Base-by-base conservation (phyloP, 345 rosid genomes). In the Pistacia atlantica region DNA sequence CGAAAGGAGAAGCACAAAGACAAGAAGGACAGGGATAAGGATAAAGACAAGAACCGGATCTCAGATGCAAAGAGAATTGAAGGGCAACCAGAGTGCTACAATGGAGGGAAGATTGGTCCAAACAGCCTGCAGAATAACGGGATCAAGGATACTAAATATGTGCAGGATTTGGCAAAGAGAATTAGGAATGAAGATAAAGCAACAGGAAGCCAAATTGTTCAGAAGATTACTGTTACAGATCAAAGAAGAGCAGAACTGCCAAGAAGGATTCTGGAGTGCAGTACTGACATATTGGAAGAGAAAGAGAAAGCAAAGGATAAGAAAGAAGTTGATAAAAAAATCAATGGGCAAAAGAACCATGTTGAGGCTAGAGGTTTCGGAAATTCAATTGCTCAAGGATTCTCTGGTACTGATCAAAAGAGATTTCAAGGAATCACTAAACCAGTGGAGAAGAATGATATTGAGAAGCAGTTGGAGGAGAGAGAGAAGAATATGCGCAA, bases 111-210 rank as follows among this genome's bases (percentile, higher is more conserved):
- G 25, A 62, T 75, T 46, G 72, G 75, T 70, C 71, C 84, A 56
- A 74, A 76, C 69, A 74, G 59, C 77, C 67, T 77, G 60, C 86
- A 82, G 54, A 79, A 48, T 56, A 77, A 77, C 65, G 84, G 79
- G 60, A 69, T 66, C 70, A 85, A 77, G 66, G 91, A 85, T 64
- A 82, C 84, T 60, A 86, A 78, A 67, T 79, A 75, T 75, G 71
- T 86, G 68, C 86, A 78, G 12, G 92, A 90, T 80, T 77, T 87
- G 86, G 86, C 82, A 46, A 86, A 75, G 84, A 87, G 92, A 81
- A 84, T 83, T 80, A 81, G 76, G 69, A 75, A 81, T 83, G 92
- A 83, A 66, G 81, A 74, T 77, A 63, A 65, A 81, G 92, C 88
- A 62, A 83, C 81, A 28, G 89, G 87, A 46, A 81, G 79, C 73